Evolutionary conservation across 768 basidiomycete genomes (phyloP).

Genomic region (Tricholoma sp.): DNA sequence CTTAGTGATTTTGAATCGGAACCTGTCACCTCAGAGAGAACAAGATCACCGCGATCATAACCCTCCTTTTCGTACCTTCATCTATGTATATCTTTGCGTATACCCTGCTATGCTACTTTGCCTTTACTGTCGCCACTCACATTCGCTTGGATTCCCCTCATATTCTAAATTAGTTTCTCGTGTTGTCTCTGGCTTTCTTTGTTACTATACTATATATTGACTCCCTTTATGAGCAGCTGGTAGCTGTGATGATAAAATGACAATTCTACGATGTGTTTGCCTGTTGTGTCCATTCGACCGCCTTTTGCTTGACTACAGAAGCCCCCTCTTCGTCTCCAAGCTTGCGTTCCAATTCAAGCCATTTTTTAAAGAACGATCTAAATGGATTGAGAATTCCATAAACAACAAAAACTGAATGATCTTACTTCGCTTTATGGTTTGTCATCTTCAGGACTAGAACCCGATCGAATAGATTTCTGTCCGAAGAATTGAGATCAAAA

Average conservation of each 20-base stretch:
- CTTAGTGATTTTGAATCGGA: constrained; percentile 69
- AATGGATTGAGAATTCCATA: constrained; percentile 5
- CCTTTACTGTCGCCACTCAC: constrained; percentile 32
- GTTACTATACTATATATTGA: constrained; percentile 27
- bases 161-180: constrained; percentile 29
- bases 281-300: constrained; percentile 84
- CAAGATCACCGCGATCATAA: constrained; percentile 54
- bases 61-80: constrained; percentile 18
- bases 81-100: constrained; percentile 39
- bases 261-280: constrained; percentile 37
- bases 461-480: constrained; percentile 82
- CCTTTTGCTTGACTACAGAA: constrained; percentile 77
- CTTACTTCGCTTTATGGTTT: constrained; percentile 91
- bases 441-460: constrained; percentile 84
- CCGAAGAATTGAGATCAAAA: constrained; percentile 1
- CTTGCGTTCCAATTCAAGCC: constrained; percentile 82
- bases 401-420: neutral
- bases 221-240: constrained; percentile 27
- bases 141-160: constrained; percentile 51
- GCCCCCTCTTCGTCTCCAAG: constrained; percentile 86
- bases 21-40: constrained; percentile 49
- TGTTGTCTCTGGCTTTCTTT: constrained; percentile 24
- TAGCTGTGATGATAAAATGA: constrained; percentile 21
- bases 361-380: constrained; percentile 96
- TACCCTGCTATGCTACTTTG: constrained; percentile 39